phyloP scores from a whole-genome alignment of 23 red algal genomes.

The Gracilariopsis chorda region DNA sequence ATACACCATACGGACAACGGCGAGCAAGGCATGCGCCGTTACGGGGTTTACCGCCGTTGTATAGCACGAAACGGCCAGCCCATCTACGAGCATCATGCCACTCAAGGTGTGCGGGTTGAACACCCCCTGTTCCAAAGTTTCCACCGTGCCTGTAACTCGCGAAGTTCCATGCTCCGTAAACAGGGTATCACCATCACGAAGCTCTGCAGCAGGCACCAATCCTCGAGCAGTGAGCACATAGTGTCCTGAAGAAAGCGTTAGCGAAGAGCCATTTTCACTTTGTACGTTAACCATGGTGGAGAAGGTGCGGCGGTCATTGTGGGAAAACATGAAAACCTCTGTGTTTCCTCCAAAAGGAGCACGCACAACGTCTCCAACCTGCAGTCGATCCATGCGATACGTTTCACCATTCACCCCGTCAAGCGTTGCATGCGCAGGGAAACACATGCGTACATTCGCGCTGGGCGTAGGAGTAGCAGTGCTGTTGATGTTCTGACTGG shows the following conservation, averaged over 20 bases:
- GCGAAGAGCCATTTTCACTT: not conserved
- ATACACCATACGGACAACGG: not conserved
- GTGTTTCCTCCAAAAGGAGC: not conserved
- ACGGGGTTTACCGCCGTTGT: conserved; percentile 7
- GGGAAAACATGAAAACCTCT: not conserved
- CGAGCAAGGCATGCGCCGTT: conserved; percentile 30
- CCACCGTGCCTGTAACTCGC: not conserved
- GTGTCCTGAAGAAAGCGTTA: not conserved
- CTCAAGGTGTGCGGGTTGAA: conserved; percentile 61
- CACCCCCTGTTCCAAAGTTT: not conserved
- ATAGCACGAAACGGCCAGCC: conserved; percentile 29
- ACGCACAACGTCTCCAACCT: conserved; percentile 2
- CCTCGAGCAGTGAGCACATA: not conserved
- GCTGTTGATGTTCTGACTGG: not conserved
- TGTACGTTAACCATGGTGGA: not conserved
- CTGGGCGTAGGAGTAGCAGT: not conserved
- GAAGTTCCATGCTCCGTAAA: not conserved
- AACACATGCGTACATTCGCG: not conserved
- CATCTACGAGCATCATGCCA: conserved; percentile 37
- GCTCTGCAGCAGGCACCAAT: not conserved
- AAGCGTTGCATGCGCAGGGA: not conserved
- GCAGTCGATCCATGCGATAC: not conserved
- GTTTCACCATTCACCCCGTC: not conserved
- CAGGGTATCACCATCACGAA: not conserved
- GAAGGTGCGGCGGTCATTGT: no score